These are phyloP conservation scores for Neurospora terricola DNA, from an alignment of 495 filamentous ascomycete genomes.

Conservation along the genomic window DNA sequence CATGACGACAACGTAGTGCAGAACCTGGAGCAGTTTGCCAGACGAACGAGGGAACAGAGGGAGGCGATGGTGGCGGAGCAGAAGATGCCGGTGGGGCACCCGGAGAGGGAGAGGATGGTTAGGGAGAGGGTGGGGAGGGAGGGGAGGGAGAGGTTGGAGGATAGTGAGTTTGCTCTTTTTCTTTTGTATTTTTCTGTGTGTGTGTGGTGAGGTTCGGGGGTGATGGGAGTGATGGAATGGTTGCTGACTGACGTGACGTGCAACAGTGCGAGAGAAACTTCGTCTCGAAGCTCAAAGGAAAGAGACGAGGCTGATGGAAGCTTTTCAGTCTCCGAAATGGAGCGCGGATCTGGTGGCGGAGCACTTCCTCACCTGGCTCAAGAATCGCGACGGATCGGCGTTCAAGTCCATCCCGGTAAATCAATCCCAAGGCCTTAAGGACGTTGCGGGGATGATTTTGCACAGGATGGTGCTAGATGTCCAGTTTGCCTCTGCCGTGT, in stretches of 20 bases:
- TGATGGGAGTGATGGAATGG: background rate
- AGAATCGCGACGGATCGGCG: conserved; percentile 17
- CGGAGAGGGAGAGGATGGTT: conserved; percentile 32
- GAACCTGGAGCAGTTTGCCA: conserved; percentile 26
- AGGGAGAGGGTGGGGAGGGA: conserved; percentile 26
- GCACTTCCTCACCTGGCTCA: conserved; percentile 39
- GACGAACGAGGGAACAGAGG: conserved; percentile 27
- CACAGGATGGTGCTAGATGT: conserved; percentile 46
- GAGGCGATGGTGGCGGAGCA: conserved; percentile 35
- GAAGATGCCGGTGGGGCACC: conserved; percentile 27
- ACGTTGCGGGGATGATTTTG: conserved; percentile 40
- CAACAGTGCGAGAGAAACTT: conserved; percentile 26
- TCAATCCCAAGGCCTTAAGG: conserved; percentile 19
- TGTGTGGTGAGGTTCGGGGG: background rate
- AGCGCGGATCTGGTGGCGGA: conserved; percentile 40
- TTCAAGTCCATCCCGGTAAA: background rate
- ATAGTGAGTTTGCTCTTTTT: conserved; percentile 23
- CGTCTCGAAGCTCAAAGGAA: conserved; percentile 28
- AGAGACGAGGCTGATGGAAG: conserved; percentile 39
- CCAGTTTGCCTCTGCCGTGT: conserved; percentile 31
- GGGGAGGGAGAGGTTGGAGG: conserved; percentile 28
- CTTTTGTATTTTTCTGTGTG: background rate
- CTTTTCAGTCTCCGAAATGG: conserved; percentile 47
- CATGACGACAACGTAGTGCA: conserved; percentile 31
- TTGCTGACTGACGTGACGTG: too few species aligned